Evolutionary conservation across 306 rosid genomes (phyloP), one percentile per base, ranked within the genome.

Genomic region (Adenanthera pavonina): DNA sequence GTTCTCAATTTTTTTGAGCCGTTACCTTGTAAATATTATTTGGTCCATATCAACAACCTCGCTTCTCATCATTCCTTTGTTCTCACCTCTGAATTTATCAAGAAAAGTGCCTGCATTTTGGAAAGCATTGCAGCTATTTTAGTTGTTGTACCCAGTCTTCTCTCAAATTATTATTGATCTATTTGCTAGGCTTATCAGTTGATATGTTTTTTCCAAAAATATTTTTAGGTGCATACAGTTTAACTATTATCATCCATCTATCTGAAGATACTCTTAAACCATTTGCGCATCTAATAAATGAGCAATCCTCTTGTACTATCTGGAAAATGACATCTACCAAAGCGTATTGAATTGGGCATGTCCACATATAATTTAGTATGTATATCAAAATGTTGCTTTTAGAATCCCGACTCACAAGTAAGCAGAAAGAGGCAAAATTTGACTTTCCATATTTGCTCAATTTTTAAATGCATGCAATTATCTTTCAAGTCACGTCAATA

Each of bases 401-500:
- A 38, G 5, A 38, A 38, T 52, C 57, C 57, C 16, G 8, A 52
- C 20, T 17, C 57, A 52, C 57, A 16, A 52, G 20, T 1, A 52
- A 52, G 57, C 46, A 14, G 47, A 8, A 73, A 5, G 69, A 81
- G 52, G 71, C 61, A 74, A 41, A 34, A 76, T 17, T 17, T 62
- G 20, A 40, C 36, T 51, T 48, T 49, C 10, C 34, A 25, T 80
- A 7, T 59, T 51, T 72, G 34, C 7, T 14, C 44, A 54, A 54
- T 11, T 53, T 44, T 51, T 14, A 47, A 53, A 33, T 79, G 70
- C 57, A 33, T 80, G 54, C 40, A 66, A 46, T 54, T 64, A 54
- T 75, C 73, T 77, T 72, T 48, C 60, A 40, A 49, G 59, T 76
- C 67, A 25, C 74, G 35, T 44, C 80, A 64, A 75, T 80, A 75